Base-by-base conservation (phyloP, 306 rosid genomes). In the Quercus cerris region DNA sequence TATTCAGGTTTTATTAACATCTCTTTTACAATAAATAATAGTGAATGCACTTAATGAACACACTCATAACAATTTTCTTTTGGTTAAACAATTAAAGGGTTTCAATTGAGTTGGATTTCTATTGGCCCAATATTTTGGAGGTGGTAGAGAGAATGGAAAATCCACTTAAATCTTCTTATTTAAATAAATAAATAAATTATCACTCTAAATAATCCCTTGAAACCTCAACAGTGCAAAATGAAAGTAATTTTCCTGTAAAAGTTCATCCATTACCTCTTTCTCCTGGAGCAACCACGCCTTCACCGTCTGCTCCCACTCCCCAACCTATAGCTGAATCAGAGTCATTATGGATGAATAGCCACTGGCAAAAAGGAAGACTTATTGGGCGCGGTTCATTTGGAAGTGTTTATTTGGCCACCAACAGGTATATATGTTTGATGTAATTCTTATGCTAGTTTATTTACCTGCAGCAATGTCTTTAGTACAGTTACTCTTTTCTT, bases 371-470 rank as follows among this genome's bases (percentile, higher is more conserved):
- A 78, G 99, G 99, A 11, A 96, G 91, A 83, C 93, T 93, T 69
- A 93, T 96, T 46, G 99, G 99, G n/a, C 89, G 99, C 15, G 98
- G 99, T 84, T 93, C 98, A 25, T 96, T 96, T 70, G 99, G 98
- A 71, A 88, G 97, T 77, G 98, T 96, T 73, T 96, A 88, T 80
- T 94, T 85, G 79, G 98, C 98, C 56, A 90, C 95, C 83, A 93
- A 93, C 70, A 84, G 97, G 99, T 94, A 84, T 19, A 33, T 75
- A 19, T 61, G 41, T 76, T 82, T 79, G 46, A 8, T 57, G 17
- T 44, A 22, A 18, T 41, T 69, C 38, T 67, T 73, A 44, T 51
- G 59, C 44, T 82, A 22, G 82, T 79, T 27, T 27, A 27, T 27
- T 27, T 27, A 27, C 28, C 28, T 27, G 3, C 28, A 27, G 28